Base-by-base conservation (phyloP, 2,329 filamentous ascomycete species). In the Exophiala bonariae region DNA sequence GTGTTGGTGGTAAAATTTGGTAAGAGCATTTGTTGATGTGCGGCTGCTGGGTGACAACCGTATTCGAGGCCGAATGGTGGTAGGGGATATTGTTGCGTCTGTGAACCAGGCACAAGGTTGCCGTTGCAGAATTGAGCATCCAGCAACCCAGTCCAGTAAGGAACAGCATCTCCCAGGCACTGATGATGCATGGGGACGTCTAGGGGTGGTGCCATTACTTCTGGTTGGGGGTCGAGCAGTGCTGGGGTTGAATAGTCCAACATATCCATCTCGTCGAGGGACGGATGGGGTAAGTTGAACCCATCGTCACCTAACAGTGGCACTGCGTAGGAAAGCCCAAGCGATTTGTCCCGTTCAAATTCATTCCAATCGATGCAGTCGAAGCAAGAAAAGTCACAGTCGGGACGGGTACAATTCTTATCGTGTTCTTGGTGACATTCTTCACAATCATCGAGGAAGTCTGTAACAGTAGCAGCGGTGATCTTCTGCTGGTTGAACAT, bases 351-450 rank as follows among this genome's bases (percentile, higher is more conserved):
- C 13, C 34, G 49, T 31, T 55, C 56, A 34, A 53, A 57, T 33
- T 49, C 50, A 37, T 41, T 55, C 57, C 54, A 57, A 37, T 57
- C 54, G 22, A 57, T 54, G 34, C 54, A 57, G n/a, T 57, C 54
- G 35, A 57, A 57, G 47, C 54, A 57, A n/a, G 51, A 55, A 23
- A 57, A 57, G 14, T 58, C 56, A 28, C 53, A 54, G 17, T 58
- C 53, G 36, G 54, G 50, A 18, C 55, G 52, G 18, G 32, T 56
- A 14, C 56, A 55, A 32, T 51, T 45, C 2, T 58, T 41, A 17
- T 47, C 49, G 35, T 48, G 47, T 28, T 56, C 45, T n/a, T 52
- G 41, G 28, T 50, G 41, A 42, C 57, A 58, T 32, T 55, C 55
- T 9, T 55, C 49, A 33, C 57, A 59, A 23, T 56, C 44, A n/a